Evolutionary conservation across 495 filamentous ascomycete genomes (phyloP), one percentile per base, ranked within the genome.

Genomic region (Penicillium longicatenatum): DNA sequence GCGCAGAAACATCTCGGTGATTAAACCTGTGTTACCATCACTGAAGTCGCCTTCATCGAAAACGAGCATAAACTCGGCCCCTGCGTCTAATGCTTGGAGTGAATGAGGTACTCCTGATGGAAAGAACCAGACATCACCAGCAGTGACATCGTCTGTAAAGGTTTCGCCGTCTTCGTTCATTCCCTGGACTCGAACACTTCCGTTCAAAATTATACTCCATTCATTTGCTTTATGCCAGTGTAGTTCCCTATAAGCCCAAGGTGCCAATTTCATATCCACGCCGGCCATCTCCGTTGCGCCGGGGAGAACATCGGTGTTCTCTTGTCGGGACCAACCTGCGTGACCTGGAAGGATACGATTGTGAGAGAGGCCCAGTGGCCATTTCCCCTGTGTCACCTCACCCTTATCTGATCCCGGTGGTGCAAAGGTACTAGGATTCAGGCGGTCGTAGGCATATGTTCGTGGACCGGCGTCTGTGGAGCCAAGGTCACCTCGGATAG

Each of bases 111-210:
- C 26, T 16, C 53, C 53, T 6, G 30, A 35, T 9, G 53, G 53
- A 20, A 55, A 55, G 16, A 42, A 55, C 53, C 53, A 55, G 2
- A 55, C 53, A 30, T 55, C 53, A 9, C 53, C 53, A 4, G 44
- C 53, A n/a, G 43, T 42, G 12, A 55, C 12, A 39, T 55, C 53
- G 8, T 55, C 53, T 6, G 35, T 48, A n/a, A 55, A 55, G 1
- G 53, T 55, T 33, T 55, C 30, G 12, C 53, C 53, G 12, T 55
- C 53, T 29, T 55, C 53, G 17, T 55, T 49, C 53, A 55, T 48
- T 3, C 44, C 35, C 17, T 55, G 53, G 5, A 55, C 29, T 17
- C 53, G 53, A n/a, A 42, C 53, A 29, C 53, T 55, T 24, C 53
- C 53, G 22, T 55, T 55, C 12, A 55, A 9, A 4, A 55, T 19